These are phyloP conservation scores for Porcisia deanei DNA, from an alignment of 208 protist species.

Conservation along the genomic window DNA sequence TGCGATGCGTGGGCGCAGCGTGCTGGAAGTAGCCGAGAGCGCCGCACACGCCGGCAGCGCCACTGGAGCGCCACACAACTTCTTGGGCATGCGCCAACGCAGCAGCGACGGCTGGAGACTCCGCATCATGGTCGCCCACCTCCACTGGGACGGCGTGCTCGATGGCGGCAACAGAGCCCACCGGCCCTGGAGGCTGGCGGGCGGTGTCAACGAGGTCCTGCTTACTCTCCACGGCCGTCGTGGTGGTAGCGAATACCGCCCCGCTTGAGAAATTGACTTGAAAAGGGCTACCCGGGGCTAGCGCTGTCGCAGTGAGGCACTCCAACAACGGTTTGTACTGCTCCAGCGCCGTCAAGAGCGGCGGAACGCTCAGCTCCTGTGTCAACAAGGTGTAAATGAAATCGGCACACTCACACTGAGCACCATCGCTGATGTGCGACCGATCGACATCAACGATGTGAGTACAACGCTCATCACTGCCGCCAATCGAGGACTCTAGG, in stretches of 20 bases:
- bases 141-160: not conserved
- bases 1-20: constrained; percentile 29
- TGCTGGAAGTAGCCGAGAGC: constrained; percentile 50
- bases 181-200: not conserved
- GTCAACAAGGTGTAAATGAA: constrained; percentile 10
- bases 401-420: not conserved
- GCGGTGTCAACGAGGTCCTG: not conserved
- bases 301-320: not conserved
- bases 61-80: constrained; percentile 52
- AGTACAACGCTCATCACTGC: not conserved
- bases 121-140: not conserved
- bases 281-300: not conserved
- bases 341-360: constrained; percentile 13
- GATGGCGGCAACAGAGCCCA: not conserved
- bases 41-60: constrained; percentile 37
- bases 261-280: not conserved
- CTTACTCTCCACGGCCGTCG: not conserved
- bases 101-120: not conserved
- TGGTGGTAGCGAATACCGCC: not conserved
- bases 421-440: not conserved
- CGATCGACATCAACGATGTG: not conserved
- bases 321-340: constrained; percentile 17
- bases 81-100: constrained; percentile 43
- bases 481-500: constrained; percentile 1
- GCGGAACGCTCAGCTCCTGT: constrained; percentile 12